Conservation (phyloP, 495 filamentous ascomycete genomes). For the Talaromyces nanjingensis region DNA sequence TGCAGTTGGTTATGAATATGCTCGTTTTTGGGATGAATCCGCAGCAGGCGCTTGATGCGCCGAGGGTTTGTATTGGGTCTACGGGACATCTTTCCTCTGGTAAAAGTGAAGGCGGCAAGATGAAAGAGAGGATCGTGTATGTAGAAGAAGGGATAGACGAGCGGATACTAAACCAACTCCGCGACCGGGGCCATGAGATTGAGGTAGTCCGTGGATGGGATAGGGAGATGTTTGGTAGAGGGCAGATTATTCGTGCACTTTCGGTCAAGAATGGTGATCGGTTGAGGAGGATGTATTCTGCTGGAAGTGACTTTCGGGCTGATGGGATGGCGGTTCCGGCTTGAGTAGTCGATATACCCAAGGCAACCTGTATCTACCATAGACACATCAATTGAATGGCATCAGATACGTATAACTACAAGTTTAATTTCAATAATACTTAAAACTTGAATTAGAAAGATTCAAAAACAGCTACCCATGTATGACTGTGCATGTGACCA, state of each 20-base stretch:
- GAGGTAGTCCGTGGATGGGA: conserved; percentile 58
- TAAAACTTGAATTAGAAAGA: no score
- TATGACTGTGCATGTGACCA: no score
- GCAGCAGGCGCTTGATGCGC: conserved; percentile 85
- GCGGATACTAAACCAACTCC: conserved; percentile 57
- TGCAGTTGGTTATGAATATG: conserved; percentile 90
- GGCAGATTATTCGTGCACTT: conserved; percentile 79
- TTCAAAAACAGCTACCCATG: no score
- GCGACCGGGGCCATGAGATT: conserved; percentile 63
- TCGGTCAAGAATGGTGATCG: conserved; percentile 49
- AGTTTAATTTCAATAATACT: no score
- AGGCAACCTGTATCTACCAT: not conserved
- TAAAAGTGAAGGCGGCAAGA: conserved; percentile 28
- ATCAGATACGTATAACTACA: conserved; percentile 1
- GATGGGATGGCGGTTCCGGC: conserved; percentile 73
- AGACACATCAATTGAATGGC: no score
- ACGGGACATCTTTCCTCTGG: conserved; percentile 42
- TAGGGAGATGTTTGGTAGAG: conserved; percentile 75
- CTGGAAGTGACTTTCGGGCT: conserved; percentile 79
- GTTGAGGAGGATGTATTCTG: conserved; percentile 57
- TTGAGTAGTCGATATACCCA: no score
- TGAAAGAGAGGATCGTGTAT: conserved; percentile 51
- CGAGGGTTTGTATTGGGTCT: conserved; percentile 69
- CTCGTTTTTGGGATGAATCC: conserved; percentile 71
- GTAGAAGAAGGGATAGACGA: conserved; percentile 79